phyloP scores from a whole-genome alignment of 495 filamentous ascomycete species.

The Pyrenula massariospora region DNA sequence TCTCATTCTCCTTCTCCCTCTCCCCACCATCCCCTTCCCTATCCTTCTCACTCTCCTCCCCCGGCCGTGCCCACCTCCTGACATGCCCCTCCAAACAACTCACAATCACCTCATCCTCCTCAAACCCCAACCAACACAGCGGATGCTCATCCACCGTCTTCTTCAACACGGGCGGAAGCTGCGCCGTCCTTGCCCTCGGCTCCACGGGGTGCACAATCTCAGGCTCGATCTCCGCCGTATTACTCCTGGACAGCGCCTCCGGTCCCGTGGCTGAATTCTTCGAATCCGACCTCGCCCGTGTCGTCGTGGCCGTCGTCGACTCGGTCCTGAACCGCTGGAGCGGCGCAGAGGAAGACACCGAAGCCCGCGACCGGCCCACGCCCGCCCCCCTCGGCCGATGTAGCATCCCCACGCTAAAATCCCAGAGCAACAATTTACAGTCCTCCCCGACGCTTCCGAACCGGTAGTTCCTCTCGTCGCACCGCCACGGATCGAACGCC shows the following conservation, averaged over 20 bases:
- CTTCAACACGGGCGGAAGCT: conserved; percentile 89
- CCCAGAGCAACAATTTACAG: conserved; percentile 81
- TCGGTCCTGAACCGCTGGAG: conserved; percentile 63
- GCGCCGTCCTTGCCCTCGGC: conserved; percentile 63
- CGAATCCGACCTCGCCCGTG: conserved; percentile 54
- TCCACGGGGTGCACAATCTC: conserved; percentile 76
- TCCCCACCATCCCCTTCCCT: not conserved
- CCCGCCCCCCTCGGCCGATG: conserved; percentile 74
- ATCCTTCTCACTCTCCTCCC: not conserved
- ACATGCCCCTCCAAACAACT: conserved; percentile 60
- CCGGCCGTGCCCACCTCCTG: not conserved
- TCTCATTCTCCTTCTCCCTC: not conserved
- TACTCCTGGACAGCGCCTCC: conserved; percentile 65
- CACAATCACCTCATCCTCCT: conserved; percentile 84
- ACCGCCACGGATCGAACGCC: conserved; percentile 91
- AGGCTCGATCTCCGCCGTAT: conserved; percentile 80
- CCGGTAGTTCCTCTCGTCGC: conserved; percentile 85
- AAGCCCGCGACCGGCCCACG: conserved; percentile 27
- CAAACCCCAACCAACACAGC: conserved; percentile 79
- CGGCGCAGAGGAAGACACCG: conserved; percentile 35
- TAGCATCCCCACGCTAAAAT: conserved; percentile 94
- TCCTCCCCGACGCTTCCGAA: conserved; percentile 96
- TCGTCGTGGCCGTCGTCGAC: conserved; percentile 35
- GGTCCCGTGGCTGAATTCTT: conserved; percentile 48
- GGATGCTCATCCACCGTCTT: conserved; percentile 82